phyloP scores from a whole-genome alignment of 192 early-diverging fungal species.

The Linnemannia zychae region DNA sequence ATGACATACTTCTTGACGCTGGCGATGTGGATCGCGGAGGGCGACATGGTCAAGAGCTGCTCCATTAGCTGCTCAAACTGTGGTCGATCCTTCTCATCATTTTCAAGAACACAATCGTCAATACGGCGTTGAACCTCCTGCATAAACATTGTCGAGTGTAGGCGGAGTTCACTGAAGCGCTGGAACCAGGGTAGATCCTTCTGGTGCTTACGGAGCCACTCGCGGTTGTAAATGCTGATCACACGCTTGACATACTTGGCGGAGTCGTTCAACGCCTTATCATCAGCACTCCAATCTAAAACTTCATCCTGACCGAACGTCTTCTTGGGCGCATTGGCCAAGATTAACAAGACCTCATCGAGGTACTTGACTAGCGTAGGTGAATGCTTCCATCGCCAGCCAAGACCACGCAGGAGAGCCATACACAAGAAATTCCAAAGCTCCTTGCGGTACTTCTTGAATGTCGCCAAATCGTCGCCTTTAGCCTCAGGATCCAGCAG shows the following conservation, averaged over 20 bases:
- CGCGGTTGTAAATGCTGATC: not conserved
- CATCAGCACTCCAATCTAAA: slow-evolving; percentile 23
- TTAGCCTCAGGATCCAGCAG: slow-evolving; percentile 27
- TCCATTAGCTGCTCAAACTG: slow-evolving; percentile 18
- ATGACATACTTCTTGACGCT: slow-evolving; percentile 17
- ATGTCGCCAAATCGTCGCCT: slow-evolving; percentile 24
- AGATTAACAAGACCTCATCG: slow-evolving; percentile 13
- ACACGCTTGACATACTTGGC: slow-evolving; percentile 8
- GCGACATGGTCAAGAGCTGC: slow-evolving; percentile 25
- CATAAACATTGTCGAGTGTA: slow-evolving; percentile 13
- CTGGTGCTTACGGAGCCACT: slow-evolving; percentile 23
- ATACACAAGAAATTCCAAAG: slow-evolving; percentile 21
- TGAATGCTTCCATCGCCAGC: slow-evolving; percentile 48
- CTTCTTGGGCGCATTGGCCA: slow-evolving; percentile 13
- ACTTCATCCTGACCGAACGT: slow-evolving; percentile 24
- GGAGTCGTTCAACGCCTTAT: not conserved
- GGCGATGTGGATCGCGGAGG: slow-evolving; percentile 18
- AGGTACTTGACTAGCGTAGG: slow-evolving; percentile 30
- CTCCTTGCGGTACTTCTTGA: slow-evolving; percentile 5
- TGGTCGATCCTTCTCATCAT: slow-evolving; percentile 21
- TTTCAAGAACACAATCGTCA: slow-evolving; percentile 16
- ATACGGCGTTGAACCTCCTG: not conserved
- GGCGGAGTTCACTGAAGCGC: slow-evolving; percentile 23
- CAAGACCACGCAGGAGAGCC: not conserved
- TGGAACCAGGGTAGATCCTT: slow-evolving; percentile 17